Evolutionary conservation across 2,329 filamentous ascomycete species (phyloP).

Genomic region (Blastomyces parvus): DNA sequence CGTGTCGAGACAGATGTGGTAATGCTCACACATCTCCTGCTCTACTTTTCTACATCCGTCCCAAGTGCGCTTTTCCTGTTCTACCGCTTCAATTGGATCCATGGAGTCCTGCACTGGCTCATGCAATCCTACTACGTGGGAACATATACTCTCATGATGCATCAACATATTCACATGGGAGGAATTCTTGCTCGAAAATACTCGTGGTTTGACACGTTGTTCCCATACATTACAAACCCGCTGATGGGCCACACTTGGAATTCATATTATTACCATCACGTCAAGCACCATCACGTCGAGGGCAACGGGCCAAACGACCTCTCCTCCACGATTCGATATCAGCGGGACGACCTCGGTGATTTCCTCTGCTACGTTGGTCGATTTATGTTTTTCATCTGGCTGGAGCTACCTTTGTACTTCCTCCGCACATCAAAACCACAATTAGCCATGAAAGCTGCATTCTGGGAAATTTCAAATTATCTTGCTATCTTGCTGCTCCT

Average conservation of each 20-base stretch:
- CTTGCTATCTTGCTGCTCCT: constrained; percentile 44
- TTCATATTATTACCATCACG: constrained; percentile 75
- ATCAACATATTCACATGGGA: constrained; percentile 72
- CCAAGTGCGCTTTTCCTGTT: constrained; percentile 60
- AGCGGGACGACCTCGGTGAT: constrained; percentile 56
- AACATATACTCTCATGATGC: constrained; percentile 70
- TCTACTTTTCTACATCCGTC: constrained; percentile 61
- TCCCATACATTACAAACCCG: constrained; percentile 66
- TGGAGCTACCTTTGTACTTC: constrained; percentile 68
- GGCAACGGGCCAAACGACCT: constrained; percentile 69
- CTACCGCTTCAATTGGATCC: constrained; percentile 55
- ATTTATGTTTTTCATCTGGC: constrained; percentile 65
- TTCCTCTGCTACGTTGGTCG: constrained; percentile 64
- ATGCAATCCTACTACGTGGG: constrained; percentile 63
- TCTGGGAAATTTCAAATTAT: constrained; percentile 55
- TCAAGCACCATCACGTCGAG: constrained; percentile 78
- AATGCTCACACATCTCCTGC: constrained; percentile 64
- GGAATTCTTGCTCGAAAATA: constrained; percentile 54
- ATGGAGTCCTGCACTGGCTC: constrained; percentile 55
- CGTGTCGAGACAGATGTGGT: constrained; percentile 63
- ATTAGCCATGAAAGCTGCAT: constrained; percentile 47
- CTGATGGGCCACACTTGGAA: constrained; percentile 80
- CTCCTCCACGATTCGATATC: constrained; percentile 65
- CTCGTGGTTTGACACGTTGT: constrained; percentile 50
- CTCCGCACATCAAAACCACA: constrained; percentile 49